Evolutionary conservation across 176 grass and related monocot species (phyloP), one percentile per base, ranked within the genome.

Genomic region (Eragrostis curvula): DNA sequence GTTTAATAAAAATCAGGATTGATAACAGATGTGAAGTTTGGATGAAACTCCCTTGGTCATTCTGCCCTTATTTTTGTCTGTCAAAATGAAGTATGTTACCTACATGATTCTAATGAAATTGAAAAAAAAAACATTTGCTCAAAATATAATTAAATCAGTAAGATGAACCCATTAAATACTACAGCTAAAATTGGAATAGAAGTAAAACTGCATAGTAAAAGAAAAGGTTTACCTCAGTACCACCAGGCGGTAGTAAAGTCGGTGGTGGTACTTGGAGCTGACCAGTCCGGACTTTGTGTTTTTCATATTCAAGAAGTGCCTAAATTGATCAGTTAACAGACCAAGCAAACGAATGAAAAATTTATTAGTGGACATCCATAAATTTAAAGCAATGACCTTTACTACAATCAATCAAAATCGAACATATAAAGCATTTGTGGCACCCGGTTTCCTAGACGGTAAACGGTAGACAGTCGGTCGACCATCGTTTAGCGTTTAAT

Each of bases 251-350:
- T 75, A 85, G 73, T 86, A 94, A 36, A 47, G 81, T 66, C 75
- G 97, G 81, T 6, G 79, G 60, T 61, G 91, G 85, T 77, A 96
- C 71, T 89, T 94, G 91, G 83, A 99, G 89, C 73, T 99, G 89
- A 25, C 97, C 93, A n/a, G 83, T 96, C 66, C 61, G 91, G 45
- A 99, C 92, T 90, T 96, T 99, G 82, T 99, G 60, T 75, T 94
- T 99, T 88, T 99, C 97, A 46, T 96, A 99, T 58, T 96, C 93
- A 77, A 99, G 91, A 76, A 99, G 89, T 50, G 97, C 93, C 97
- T 99, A 65, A 17, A 84, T 81, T 64, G 23, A 66, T 90, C 9
- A 73, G 43, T 90, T 61, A 82, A 67, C 75, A 80, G 39, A 74
- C 4, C 1, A 63, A 65, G 23, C 16, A 81, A 84, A 70, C 42